Conservation (phyloP, 192 early-diverging fungal genomes). For the Coemansia reversa region DNA sequence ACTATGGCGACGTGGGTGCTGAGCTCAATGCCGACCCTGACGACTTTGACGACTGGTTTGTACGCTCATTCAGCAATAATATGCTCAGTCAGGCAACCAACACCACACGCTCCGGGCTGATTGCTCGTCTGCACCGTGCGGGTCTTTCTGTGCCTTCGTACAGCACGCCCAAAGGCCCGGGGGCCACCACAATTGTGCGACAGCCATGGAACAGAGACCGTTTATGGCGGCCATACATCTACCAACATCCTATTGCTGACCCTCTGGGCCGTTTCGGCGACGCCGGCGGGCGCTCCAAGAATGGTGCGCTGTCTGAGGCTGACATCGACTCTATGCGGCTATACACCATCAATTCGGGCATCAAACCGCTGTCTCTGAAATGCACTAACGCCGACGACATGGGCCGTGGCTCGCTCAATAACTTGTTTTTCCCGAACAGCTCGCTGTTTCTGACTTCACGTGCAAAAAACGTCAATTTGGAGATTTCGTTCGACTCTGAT, state of each 20-base stretch:
- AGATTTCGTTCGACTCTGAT: constrained; percentile 19
- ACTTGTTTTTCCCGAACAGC: constrained; percentile 26
- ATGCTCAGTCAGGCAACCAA: background rate
- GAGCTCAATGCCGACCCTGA: background rate
- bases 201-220: constrained; percentile 34
- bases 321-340: constrained; percentile 12
- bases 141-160: background rate
- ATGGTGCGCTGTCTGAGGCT: constrained; percentile 6
- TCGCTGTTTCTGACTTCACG: constrained; percentile 22
- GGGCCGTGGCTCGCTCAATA: constrained; percentile 23
- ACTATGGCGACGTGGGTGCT: constrained; percentile 4
- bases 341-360: constrained; percentile 22
- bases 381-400: constrained; percentile 41
- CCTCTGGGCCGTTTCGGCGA: constrained; percentile 6
- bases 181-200: constrained; percentile 27
- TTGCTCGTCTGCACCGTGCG: constrained; percentile 1
- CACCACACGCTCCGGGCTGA: background rate
- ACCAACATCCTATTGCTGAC: constrained; percentile 29
- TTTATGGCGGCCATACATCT: constrained; percentile 36
- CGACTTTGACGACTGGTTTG: constrained; percentile 22
- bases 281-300: constrained; percentile 1
- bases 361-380: constrained; percentile 12
- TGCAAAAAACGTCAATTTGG: constrained; percentile 37
- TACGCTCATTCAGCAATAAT: constrained; percentile 11
- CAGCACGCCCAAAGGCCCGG: background rate